phyloP scores from a whole-genome alignment of 2,329 filamentous ascomycete species.

The Emmonsiellopsis sp. region DNA sequence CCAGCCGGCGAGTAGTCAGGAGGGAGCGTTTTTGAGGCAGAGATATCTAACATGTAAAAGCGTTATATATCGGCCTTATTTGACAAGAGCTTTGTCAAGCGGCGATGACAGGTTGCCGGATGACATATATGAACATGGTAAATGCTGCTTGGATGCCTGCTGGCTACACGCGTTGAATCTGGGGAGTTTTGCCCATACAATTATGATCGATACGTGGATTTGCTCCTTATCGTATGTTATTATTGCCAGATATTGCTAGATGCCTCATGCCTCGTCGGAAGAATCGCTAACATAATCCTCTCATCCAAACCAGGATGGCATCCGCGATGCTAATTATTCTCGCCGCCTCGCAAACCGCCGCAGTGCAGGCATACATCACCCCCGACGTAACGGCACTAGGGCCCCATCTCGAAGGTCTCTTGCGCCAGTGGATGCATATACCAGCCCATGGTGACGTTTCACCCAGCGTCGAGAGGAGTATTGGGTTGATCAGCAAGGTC shows the following conservation, averaged over 20 bases:
- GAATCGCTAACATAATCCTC: no score
- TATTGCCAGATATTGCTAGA: no score
- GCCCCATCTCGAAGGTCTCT: constrained; percentile 31
- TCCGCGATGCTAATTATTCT: constrained; percentile 43
- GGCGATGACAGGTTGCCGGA: constrained; percentile 19
- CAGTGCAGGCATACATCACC: constrained; percentile 30
- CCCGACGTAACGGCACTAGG: constrained; percentile 34
- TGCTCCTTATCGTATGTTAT: constrained; percentile 43
- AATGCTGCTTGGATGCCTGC: constrained; percentile 41
- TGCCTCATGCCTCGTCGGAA: no score
- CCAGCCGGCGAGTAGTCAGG: constrained; percentile 27
- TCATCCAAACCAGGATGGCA: constrained; percentile 34
- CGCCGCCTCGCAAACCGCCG: constrained; percentile 35
- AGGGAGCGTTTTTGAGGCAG: constrained; percentile 43
- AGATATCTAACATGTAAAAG: constrained; percentile 45
- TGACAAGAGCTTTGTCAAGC: constrained; percentile 42
- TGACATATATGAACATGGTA: constrained; percentile 35
- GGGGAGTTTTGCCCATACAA: constrained; percentile 41
- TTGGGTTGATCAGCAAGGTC: constrained; percentile 39
- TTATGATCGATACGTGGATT: constrained; percentile 48
- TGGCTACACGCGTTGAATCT: constrained; percentile 43
- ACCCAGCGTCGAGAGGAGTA: constrained; percentile 41
- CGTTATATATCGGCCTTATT: constrained; percentile 45
- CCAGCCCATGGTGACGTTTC: constrained; percentile 30
- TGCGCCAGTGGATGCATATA: constrained; percentile 36